Base-by-base conservation (phyloP, 2,329 filamentous ascomycete genomes). In the Sporothrix variecibatus region DNA sequence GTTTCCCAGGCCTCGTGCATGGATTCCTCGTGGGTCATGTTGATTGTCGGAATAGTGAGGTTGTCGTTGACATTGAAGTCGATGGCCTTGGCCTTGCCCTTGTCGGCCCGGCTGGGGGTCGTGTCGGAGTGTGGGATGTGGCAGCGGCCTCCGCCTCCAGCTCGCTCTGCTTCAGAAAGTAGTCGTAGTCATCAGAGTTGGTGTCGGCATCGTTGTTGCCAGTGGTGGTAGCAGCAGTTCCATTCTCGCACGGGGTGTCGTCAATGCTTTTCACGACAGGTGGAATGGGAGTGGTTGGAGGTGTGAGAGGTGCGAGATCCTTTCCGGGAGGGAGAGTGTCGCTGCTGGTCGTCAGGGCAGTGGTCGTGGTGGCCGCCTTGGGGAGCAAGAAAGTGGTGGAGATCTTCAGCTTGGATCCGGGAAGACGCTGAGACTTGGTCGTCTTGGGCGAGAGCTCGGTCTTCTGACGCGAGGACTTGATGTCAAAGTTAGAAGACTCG, bases 401-500 rank as follows among this genome's bases (percentile, higher is more conserved):
- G 43, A 17, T 17, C 43, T 49, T 49, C 11, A 49, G 12, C 43
- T 17, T 49, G 12, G 15, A 17, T 15, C 15, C 15, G 15, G 15
- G 15, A 49, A 15, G 4, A 3, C 43, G 12, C 43, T 20, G 12
- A 15, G 43, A 4, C 43, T 17, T 2, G 43, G 15, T 49, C 26
- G 56, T 34, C 34, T 34, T 34, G 34, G 43, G 12, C 26, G 11
- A 31, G 26, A 7, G 28, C 3, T 60, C 26, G 56, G 56, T 2
- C 56, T 60, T 60, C 56, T 20, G 3, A 8, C 11, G 26, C 23
- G 56, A 31, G 26, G 12, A 28, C 15, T 60, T 31, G 56, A 34
- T 60, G 12, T 64, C 65, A 34, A 68, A 68, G 43, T 68, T 68
- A 15, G 43, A 49, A 15, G 67, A 53, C 28, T 69, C 67, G 5